A percentile compares a stretch with the other conserved stretches of the same genome.
Conservation (phyloP, 2,329 filamentous ascomycete genomes). For the Elsinoe australis region DNA sequence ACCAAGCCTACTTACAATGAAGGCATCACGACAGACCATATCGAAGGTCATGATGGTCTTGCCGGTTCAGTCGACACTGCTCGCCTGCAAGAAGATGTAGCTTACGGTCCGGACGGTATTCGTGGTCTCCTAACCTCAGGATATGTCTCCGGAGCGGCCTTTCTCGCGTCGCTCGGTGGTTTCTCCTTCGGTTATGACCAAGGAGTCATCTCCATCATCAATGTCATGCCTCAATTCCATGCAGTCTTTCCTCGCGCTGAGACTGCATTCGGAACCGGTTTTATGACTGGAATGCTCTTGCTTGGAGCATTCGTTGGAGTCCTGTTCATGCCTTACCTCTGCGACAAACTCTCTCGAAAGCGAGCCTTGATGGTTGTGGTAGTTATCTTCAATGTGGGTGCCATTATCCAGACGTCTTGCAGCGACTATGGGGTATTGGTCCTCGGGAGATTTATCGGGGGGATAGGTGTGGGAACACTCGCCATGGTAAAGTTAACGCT, state of each 20-base stretch:
- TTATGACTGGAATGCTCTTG: slow-evolving; percentile 23
- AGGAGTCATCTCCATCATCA: slow-evolving; percentile 39
- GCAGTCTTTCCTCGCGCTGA: slow-evolving; percentile 32
- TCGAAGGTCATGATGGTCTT: too few species aligned
- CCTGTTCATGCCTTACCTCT: slow-evolving; percentile 53
- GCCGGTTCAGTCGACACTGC: not conserved
- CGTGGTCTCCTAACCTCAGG: slow-evolving; percentile 30
- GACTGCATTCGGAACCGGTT: slow-evolving; percentile 19
- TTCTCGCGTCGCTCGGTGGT: slow-evolving; percentile 38
- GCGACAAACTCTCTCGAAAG: slow-evolving; percentile 19
- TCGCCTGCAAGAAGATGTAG: not conserved
- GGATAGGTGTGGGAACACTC: slow-evolving; percentile 58
- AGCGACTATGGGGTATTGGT: slow-evolving; percentile 52
- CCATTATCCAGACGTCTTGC: slow-evolving; percentile 57
- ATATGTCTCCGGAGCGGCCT: slow-evolving; percentile 39
- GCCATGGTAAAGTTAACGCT: too few species aligned
- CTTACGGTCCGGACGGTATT: slow-evolving; percentile 30
- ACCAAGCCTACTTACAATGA: too few species aligned
- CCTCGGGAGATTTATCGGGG: slow-evolving; percentile 60
- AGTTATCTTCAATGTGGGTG: slow-evolving; percentile 42
- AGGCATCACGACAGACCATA: too few species aligned
- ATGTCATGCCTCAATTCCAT: slow-evolving; percentile 42
- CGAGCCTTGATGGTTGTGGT: slow-evolving; percentile 18
- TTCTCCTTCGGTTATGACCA: slow-evolving; percentile 41
- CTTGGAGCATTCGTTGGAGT: slow-evolving; percentile 41